phyloP scores from a whole-genome alignment of 2,329 filamentous ascomycete genomes.

The Pyricularia grisea region DNA sequence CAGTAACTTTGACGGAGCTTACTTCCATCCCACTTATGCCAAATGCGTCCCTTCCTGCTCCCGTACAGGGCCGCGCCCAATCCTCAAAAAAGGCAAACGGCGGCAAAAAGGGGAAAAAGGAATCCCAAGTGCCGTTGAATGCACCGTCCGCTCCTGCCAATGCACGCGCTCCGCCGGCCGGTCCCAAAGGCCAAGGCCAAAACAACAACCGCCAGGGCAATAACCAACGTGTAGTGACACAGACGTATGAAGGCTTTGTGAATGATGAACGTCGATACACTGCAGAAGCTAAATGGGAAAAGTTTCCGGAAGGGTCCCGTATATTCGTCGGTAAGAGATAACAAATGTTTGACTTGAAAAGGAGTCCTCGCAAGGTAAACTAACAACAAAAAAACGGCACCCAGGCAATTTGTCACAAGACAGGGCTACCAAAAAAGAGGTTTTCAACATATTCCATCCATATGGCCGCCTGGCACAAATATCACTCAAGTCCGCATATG shows the following conservation, averaged over 20 bases:
- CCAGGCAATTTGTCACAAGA: slow-evolving; percentile 91
- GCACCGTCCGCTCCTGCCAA: slow-evolving; percentile 8
- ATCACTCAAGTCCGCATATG: slow-evolving; percentile 92
- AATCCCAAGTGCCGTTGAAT: neutral
- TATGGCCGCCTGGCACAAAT: slow-evolving; percentile 88
- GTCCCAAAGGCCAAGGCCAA: slow-evolving; percentile 9
- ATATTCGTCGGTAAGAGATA: slow-evolving; percentile 75
- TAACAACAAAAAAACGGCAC: slow-evolving; percentile 20
- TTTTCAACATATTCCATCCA: slow-evolving; percentile 82
- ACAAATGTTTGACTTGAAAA: slow-evolving; percentile 84
- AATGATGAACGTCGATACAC: slow-evolving; percentile 67
- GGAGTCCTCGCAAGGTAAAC: slow-evolving; percentile 21
- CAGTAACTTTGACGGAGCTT: neutral
- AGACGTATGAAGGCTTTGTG: slow-evolving; percentile 63
- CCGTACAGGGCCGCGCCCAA: neutral
- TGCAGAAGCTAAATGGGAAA: slow-evolving; percentile 70
- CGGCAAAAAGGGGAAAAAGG: neutral
- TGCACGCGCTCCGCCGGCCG: slow-evolving; percentile 13
- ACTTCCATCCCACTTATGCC: neutral
- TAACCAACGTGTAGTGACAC: slow-evolving; percentile 24
- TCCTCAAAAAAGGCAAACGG: neutral
- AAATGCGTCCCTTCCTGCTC: neutral
- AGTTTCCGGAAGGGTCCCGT: slow-evolving; percentile 67
- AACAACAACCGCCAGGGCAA: slow-evolving; percentile 19
- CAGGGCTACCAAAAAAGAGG: slow-evolving; percentile 84